Base-by-base conservation (phyloP, 805 yeast genomes). In the Wickerhamomyces strasburgensis region DNA sequence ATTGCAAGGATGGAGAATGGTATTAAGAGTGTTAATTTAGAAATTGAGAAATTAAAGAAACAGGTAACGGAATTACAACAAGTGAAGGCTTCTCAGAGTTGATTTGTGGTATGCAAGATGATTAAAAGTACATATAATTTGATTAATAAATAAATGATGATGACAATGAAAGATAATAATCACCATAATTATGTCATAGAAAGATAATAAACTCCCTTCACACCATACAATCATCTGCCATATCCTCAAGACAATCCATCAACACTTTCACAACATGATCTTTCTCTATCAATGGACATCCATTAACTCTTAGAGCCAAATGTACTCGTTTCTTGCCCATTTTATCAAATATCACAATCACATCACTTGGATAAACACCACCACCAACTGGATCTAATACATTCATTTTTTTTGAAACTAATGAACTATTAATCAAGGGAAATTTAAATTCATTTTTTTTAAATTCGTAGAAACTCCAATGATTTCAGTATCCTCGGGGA, bases 1-100 rank as follows among this genome's bases (percentile, higher is more conserved):
- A 48, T 79, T 26, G 79, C 72, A 38, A 61, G 84, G 39, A 59
- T 80, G 14, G 63, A 72, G 6, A 61, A 60, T 9, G 80, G 72
- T 1, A 51, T 68, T 5, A 64, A 62, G 13, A 58, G 59, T 19
- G 68, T 77, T 2, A 65, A 70, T 31, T 52, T 59, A 26, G 72
- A 74, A 47, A 67, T 73, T 13, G 65, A 66, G 18, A 62, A 58
- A 36, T 50, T 65, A 15, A 65, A 65, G 43, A 62, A 60, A 31
- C 57, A 62, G 36, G 57, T 73, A 14, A 37, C 48, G 4, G 55
- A 53, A 30, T 49, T 51, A 21, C 48, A 56, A 29, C 51, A 46
- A 33, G 10, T 44, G 19, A 42, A 47, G 18, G 34, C 40, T 18
- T 21, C 7, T n/a, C n/a, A n/a, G n/a, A n/a, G n/a, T n/a, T n/a